phyloP scores from a whole-genome alignment of 2,329 filamentous ascomycete species.

The Epichloe hybrida region DNA sequence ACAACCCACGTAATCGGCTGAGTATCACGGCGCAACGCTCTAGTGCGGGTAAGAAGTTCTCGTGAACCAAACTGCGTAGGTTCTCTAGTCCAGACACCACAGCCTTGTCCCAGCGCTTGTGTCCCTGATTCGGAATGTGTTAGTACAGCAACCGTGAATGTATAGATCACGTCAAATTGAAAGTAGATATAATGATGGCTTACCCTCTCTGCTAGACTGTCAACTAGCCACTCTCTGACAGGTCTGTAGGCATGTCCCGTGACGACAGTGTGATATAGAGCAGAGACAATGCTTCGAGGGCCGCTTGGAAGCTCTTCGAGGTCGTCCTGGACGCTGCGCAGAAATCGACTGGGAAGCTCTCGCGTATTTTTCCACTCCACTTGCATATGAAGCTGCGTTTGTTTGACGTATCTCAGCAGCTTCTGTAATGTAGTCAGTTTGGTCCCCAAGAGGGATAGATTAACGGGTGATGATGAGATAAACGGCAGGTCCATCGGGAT shows the following conservation, averaged over 20 bases:
- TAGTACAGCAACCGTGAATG: background rate
- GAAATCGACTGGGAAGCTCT: slow-evolving; percentile 65
- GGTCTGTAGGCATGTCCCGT: slow-evolving; percentile 67
- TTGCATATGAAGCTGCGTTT: slow-evolving; percentile 65
- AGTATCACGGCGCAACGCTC: slow-evolving; percentile 73
- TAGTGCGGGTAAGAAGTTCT: slow-evolving; percentile 78
- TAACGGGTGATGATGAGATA: slow-evolving; percentile 62
- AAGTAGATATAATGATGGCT: slow-evolving; percentile 17
- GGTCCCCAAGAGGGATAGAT: slow-evolving; percentile 70
- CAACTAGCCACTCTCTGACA: slow-evolving; percentile 77
- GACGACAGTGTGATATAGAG: slow-evolving; percentile 70
- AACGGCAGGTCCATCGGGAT: slow-evolving; percentile 75
- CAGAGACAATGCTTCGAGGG: slow-evolving; percentile 50
- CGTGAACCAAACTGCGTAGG: slow-evolving; percentile 64
- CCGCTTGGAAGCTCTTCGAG: slow-evolving; percentile 48
- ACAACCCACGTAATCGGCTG: slow-evolving; percentile 70
- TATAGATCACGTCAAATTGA: background rate
- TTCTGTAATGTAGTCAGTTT: slow-evolving; percentile 84
- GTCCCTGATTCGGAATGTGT: slow-evolving; percentile 41
- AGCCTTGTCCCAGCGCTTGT: slow-evolving; percentile 90
- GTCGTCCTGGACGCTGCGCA: slow-evolving; percentile 64
- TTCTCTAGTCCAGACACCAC: slow-evolving; percentile 65
- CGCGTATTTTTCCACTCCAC: slow-evolving; percentile 73
- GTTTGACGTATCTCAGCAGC: slow-evolving; percentile 69
- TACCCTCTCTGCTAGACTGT: slow-evolving; percentile 68